These are phyloP conservation scores for Chaetoscypha palmicola DNA, from an alignment of 2,329 filamentous ascomycete species.

Conservation along the genomic window DNA sequence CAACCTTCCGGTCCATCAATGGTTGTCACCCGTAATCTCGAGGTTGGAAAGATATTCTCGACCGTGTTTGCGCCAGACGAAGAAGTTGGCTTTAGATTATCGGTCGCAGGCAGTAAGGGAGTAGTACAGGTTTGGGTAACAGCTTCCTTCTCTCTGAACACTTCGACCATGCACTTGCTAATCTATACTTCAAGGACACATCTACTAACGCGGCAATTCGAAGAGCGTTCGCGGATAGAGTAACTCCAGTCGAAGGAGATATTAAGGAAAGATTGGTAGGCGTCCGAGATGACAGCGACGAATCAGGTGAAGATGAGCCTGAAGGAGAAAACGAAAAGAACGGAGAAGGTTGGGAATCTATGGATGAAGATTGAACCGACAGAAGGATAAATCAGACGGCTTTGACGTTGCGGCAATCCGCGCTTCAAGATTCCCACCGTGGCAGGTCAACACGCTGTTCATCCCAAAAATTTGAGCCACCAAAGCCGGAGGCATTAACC, in stretches of 20 bases:
- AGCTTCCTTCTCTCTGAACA: constrained; percentile 1
- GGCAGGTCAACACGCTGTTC: not conserved
- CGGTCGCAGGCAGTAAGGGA: constrained; percentile 91
- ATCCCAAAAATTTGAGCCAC: not conserved
- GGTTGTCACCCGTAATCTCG: constrained; percentile 85
- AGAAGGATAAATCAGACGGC: too few relatives aligned
- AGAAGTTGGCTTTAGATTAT: constrained; percentile 85
- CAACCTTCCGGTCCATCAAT: constrained; percentile 73
- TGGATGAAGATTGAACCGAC: constrained; percentile 47
- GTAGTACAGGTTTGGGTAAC: constrained; percentile 86
- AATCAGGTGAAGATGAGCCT: constrained; percentile 49
- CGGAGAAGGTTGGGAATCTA: constrained; percentile 39
- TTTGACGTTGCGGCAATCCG: too few relatives aligned
- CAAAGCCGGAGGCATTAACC: not conserved
- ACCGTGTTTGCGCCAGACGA: constrained; percentile 83
- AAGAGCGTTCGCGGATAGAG: constrained; percentile 69
- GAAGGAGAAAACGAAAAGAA: constrained; percentile 42
- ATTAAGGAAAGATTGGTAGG: constrained; percentile 73
- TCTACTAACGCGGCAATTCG: constrained; percentile 86
- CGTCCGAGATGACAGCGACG: constrained; percentile 60
- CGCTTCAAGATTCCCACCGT: too few relatives aligned
- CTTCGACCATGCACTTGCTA: constrained; percentile 7
- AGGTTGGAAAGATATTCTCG: constrained; percentile 91
- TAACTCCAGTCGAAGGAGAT: constrained; percentile 53
- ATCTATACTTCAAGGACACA: constrained; percentile 24